Evolutionary conservation across 139 green algal species (phyloP).

Genomic region (Monoraphidium neglectum): DNA sequence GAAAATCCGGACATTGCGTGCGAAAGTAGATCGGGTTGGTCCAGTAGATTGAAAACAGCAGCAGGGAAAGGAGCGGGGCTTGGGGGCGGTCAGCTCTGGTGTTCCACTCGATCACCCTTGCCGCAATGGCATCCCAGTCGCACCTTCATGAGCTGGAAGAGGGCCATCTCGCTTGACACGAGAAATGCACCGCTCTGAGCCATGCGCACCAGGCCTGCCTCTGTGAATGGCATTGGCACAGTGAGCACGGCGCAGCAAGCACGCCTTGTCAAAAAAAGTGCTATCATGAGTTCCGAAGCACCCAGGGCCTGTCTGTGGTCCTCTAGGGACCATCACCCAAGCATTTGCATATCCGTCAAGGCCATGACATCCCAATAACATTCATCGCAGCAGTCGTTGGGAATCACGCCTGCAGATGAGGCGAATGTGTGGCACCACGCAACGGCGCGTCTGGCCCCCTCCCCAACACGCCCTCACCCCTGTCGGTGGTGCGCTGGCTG

Average conservation of each 20-base stretch:
- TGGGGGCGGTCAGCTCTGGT: too few species aligned
- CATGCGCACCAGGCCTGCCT: background rate
- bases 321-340: too few species aligned
- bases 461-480: conserved; percentile 53
- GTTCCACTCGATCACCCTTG: too few species aligned
- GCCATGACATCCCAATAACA: background rate
- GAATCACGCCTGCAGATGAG: background rate
- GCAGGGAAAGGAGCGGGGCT: background rate
- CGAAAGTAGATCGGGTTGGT: background rate
- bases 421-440: background rate
- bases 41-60: background rate
- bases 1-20: background rate
- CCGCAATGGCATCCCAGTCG: too few species aligned
- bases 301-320: too few species aligned
- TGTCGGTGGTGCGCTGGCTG: conserved; percentile 60
- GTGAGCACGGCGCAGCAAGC: too few species aligned
- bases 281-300: too few species aligned
- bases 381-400: background rate
- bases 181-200: background rate
- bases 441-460: background rate
- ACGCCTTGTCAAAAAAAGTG: too few species aligned
- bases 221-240: too few species aligned
- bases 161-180: conserved; percentile 17
- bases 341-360: too few species aligned
- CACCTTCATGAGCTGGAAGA: conserved; percentile 29